Conservation (phyloP, 2,329 filamentous ascomycete species). For the Lecanicillium sp. region DNA sequence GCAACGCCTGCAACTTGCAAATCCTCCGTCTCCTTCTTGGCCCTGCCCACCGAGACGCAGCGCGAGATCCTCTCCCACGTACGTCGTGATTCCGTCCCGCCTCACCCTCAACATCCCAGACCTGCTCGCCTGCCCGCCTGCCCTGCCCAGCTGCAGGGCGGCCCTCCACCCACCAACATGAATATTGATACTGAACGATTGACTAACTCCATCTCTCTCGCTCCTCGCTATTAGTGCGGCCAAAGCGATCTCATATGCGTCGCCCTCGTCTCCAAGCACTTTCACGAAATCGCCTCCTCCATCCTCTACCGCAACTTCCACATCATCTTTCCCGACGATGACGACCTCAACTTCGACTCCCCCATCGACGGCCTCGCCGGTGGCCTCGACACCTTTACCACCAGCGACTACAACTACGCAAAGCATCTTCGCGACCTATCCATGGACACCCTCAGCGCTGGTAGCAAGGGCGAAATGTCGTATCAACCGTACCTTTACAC, state of each 20-base stretch:
- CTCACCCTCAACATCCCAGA: too few relatives aligned
- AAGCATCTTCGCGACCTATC: slow-evolving; percentile 47
- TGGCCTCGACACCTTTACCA: slow-evolving; percentile 53
- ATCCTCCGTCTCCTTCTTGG: slow-evolving; percentile 25
- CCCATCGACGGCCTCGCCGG: slow-evolving; percentile 50
- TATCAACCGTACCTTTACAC: slow-evolving; percentile 48
- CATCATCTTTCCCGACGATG: slow-evolving; percentile 54
- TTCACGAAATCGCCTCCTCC: slow-evolving; percentile 49
- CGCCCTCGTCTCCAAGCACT: slow-evolving; percentile 49
- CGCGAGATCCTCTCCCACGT: slow-evolving; percentile 41
- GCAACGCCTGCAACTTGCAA: slow-evolving; percentile 13
- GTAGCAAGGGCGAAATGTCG: slow-evolving; percentile 43
- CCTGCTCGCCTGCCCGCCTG: neutral
- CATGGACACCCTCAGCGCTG: slow-evolving; percentile 47
- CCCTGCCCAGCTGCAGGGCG: neutral
- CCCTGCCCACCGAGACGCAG: slow-evolving; percentile 40
- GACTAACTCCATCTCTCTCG: too few relatives aligned
- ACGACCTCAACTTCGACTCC: slow-evolving; percentile 42
- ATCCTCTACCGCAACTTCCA: slow-evolving; percentile 53
- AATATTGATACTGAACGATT: too few relatives aligned
- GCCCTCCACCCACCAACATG: too few relatives aligned
- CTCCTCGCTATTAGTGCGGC: slow-evolving; percentile 41
- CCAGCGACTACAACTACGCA: slow-evolving; percentile 57
- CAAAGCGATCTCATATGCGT: slow-evolving; percentile 48
- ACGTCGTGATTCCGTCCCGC: slow-evolving; percentile 13